Percentiles rank a stretch among this genome's conserved stretches.
Evolutionary conservation across 2,329 filamentous ascomycete species (phyloP).

Genomic region (Stemphylium beticola): DNA sequence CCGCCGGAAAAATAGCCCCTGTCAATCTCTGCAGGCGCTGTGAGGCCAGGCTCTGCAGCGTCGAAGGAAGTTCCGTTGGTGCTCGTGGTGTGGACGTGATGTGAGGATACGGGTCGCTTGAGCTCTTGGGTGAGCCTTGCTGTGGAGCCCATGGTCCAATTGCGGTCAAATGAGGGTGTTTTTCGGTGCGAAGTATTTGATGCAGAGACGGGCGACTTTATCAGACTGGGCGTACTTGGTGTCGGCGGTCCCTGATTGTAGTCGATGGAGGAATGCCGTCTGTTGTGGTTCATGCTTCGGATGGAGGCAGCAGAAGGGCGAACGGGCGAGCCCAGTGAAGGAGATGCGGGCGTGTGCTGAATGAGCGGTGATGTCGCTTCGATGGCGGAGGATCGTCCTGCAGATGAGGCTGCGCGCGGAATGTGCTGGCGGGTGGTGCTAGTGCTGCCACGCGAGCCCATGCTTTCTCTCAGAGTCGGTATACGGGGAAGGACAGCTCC

Average conservation of each 20-base stretch:
- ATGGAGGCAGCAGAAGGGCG: constrained; percentile 82
- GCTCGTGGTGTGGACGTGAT: constrained; percentile 40
- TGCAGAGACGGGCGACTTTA: constrained; percentile 27
- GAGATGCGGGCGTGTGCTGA: constrained; percentile 52
- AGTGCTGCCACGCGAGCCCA: constrained; percentile 33
- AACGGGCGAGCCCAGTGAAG: constrained; percentile 49
- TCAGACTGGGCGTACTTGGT: constrained; percentile 24
- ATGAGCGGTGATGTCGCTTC: constrained; percentile 53
- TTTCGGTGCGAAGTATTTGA: constrained; percentile 56
- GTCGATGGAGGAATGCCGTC: constrained; percentile 87
- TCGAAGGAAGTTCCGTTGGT: constrained; percentile 38
- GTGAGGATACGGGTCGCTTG: constrained; percentile 43
- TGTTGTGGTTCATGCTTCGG: constrained; percentile 80
- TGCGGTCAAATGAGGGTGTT: constrained; percentile 64
- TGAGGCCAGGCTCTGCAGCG: constrained; percentile 38
- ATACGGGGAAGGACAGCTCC: constrained; percentile 48
- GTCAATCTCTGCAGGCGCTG: constrained; percentile 66
- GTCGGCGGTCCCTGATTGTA: constrained; percentile 55
- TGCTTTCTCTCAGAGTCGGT: constrained; percentile 44
- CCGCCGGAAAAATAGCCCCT: constrained; percentile 93
- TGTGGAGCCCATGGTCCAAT: constrained; percentile 61
- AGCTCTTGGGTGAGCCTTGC: constrained; percentile 38
- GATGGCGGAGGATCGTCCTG: constrained; percentile 38
- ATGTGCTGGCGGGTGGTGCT: constrained; percentile 30
- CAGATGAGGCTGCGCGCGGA: constrained; percentile 42